These are phyloP conservation scores for Macrophomina phaseolina DNA, from an alignment of 2,329 filamentous ascomycete species.

Conservation along the genomic window DNA sequence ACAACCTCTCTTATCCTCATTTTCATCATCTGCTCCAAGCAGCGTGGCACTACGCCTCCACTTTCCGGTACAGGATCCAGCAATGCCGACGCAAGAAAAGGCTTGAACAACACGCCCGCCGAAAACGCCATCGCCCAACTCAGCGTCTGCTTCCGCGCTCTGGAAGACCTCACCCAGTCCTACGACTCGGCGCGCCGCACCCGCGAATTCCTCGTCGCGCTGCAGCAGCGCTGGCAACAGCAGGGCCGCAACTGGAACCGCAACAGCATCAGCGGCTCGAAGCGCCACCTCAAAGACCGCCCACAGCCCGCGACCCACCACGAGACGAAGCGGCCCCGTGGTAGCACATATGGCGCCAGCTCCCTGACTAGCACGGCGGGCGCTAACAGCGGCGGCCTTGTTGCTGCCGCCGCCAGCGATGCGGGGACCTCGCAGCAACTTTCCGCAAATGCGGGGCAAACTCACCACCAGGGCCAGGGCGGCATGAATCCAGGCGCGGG, in stretches of 20 bases:
- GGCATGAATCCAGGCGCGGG: background rate
- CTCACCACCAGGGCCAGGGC: background rate
- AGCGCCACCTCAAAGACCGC: conserved; percentile 17
- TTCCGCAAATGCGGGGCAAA: background rate
- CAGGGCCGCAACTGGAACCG: conserved; percentile 7
- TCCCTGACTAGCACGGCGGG: background rate
- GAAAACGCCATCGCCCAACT: conserved; percentile 25
- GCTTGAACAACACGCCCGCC: background rate
- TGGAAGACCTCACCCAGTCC: conserved; percentile 26
- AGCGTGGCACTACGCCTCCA: conserved; percentile 15
- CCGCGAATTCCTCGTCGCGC: conserved; percentile 26
- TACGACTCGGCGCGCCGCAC: conserved; percentile 26
- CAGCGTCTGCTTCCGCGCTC: conserved; percentile 27
- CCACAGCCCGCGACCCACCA: conserved; percentile 7
- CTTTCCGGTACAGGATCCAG: background rate
- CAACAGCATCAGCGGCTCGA: conserved; percentile 8
- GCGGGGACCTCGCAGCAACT: background rate
- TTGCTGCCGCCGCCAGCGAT: background rate
- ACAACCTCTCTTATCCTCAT: conserved; percentile 29
- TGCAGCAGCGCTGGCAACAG: conserved; percentile 25
- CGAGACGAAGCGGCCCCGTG: conserved; percentile 22
- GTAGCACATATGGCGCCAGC: conserved; percentile 21
- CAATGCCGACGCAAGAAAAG: background rate
- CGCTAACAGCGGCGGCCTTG: background rate
- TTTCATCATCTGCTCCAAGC: conserved; percentile 29